Evolutionary conservation across 768 basidiomycete species (phyloP).

Genomic region (Suillus spraguei): DNA sequence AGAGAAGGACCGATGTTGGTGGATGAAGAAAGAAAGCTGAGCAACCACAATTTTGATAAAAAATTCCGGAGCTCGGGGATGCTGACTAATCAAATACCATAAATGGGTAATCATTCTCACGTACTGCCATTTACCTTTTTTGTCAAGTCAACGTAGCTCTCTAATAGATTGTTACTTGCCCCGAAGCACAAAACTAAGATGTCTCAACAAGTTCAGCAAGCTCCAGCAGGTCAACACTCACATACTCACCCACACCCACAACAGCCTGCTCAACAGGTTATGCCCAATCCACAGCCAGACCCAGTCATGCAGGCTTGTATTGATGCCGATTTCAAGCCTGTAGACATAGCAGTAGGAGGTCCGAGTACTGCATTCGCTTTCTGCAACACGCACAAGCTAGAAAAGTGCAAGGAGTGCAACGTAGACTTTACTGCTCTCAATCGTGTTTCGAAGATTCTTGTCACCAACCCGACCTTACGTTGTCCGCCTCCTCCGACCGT

Average conservation of each 20-base stretch:
- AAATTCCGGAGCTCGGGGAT: slow-evolving; percentile 26
- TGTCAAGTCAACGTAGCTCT: background rate
- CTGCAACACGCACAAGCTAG: slow-evolving; percentile 67
- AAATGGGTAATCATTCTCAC: slow-evolving; percentile 19
- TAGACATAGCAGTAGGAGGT: slow-evolving; percentile 54
- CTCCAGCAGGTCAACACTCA: slow-evolving; percentile 43
- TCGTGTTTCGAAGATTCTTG: slow-evolving; percentile 70
- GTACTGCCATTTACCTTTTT: background rate
- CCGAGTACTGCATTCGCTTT: slow-evolving; percentile 56
- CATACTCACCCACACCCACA: slow-evolving; percentile 44
- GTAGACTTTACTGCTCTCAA: slow-evolving; percentile 78
- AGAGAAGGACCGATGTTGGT: slow-evolving; percentile 30
- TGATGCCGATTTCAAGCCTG: slow-evolving; percentile 68
- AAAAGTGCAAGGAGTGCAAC: slow-evolving; percentile 74
- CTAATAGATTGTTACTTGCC: background rate
- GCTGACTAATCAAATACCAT: slow-evolving; percentile 24
- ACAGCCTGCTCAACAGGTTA: slow-evolving; percentile 42
- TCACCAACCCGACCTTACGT: slow-evolving; percentile 66
- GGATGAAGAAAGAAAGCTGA: slow-evolving; percentile 29
- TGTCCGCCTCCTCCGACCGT: slow-evolving; percentile 84
- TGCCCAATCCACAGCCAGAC: slow-evolving; percentile 55
- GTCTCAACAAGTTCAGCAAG: slow-evolving; percentile 70
- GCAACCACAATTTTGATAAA: slow-evolving; percentile 21
- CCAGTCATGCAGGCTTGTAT: slow-evolving; percentile 76
- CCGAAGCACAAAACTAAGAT: slow-evolving; percentile 36